Conservation (phyloP, 1,139 yeast genomes). For the Taiozyma sp. region DNA sequence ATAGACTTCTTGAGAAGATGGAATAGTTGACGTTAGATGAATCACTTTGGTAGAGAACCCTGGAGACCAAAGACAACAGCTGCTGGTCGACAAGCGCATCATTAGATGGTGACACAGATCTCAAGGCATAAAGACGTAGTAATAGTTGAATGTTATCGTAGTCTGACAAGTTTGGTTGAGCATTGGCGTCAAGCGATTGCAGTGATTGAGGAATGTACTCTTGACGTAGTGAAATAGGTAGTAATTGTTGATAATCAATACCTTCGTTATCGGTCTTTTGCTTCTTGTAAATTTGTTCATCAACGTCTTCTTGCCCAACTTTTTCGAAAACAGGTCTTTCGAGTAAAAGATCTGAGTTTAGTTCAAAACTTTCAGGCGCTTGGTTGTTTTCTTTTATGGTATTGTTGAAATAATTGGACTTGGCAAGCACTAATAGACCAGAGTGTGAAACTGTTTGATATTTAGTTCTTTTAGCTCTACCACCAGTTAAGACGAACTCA, state of each 20-base stretch:
- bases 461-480: slow-evolving; percentile 83
- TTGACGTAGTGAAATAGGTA: slow-evolving; percentile 58
- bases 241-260: slow-evolving; percentile 33
- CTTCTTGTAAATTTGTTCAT: slow-evolving; percentile 33
- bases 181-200: slow-evolving; percentile 65
- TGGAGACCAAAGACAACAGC: slow-evolving; percentile 63
- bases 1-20: slow-evolving; percentile 74
- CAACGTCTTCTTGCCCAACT: slow-evolving; percentile 44
- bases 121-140: slow-evolving; percentile 58
- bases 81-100: slow-evolving; percentile 79
- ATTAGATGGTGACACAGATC: slow-evolving; percentile 69
- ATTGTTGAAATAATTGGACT: slow-evolving; percentile 30
- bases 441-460: slow-evolving; percentile 70
- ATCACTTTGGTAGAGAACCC: slow-evolving; percentile 52
- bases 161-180: slow-evolving; percentile 70
- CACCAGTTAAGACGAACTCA: slow-evolving; percentile 72
- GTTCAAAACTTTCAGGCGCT: slow-evolving; percentile 50
- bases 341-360: slow-evolving; percentile 75
- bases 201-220: slow-evolving; percentile 61
- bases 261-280: slow-evolving; percentile 30
- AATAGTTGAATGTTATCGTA: slow-evolving; percentile 72
- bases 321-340: slow-evolving; percentile 71
- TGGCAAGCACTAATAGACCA: slow-evolving; percentile 76
- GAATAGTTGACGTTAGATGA: slow-evolving; percentile 61
- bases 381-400: slow-evolving; percentile 18